Evolutionary conservation across 1,284 basidiomycete species (phyloP), one percentile per base, ranked within the genome.

Genomic region (Lignosus rhinocerotis): DNA sequence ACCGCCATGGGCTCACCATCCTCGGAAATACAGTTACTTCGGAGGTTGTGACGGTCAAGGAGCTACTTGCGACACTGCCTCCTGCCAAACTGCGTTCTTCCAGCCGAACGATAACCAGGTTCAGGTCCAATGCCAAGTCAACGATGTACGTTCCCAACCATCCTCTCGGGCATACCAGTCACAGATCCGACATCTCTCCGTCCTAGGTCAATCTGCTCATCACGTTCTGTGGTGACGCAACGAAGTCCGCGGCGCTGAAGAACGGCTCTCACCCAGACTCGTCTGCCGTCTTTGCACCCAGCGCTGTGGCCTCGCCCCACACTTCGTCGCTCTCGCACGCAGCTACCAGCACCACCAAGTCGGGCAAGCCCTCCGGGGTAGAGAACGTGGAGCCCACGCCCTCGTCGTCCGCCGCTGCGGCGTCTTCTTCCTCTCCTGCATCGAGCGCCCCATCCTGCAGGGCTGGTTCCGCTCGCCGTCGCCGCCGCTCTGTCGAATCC

Each of bases 51-150:
- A 73, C 41, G 70, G 73, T 41, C 61, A 64, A 21, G 75, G 75
- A 48, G 67, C 63, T 5, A 62, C 53, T 9, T 64, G 63, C 48
- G 25, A 42, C 43, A 55, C 45, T 49, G 42, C 69, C 25, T 55
- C 62, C 47, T 76, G 75, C 72, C 53, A 59, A 6, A 64, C 60
- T 1, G 79, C 80, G 2, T 82, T 80, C 68, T 76, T 74, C 66
- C 14, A 38, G 3, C 57, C 78, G 1, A 64, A 72, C 53, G 79
- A 81, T 60, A 76, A 71, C 55, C 60, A 67, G 38, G 79, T 75
- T 25, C 80, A 80, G 60, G 73, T 74, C 12, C 69, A 65, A 25
- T 81, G 74, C 65, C 62, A 74, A 63, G 44, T n/a, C n/a, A 58
- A 69, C 56, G 62, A 73, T 56, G 72, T 72, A 46, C 38, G 19